Percentiles rank a stretch among this genome's conserved stretches.
phyloP scores from a whole-genome alignment of 1,139 yeast species.

The Blastobotrys illinoisensis region DNA sequence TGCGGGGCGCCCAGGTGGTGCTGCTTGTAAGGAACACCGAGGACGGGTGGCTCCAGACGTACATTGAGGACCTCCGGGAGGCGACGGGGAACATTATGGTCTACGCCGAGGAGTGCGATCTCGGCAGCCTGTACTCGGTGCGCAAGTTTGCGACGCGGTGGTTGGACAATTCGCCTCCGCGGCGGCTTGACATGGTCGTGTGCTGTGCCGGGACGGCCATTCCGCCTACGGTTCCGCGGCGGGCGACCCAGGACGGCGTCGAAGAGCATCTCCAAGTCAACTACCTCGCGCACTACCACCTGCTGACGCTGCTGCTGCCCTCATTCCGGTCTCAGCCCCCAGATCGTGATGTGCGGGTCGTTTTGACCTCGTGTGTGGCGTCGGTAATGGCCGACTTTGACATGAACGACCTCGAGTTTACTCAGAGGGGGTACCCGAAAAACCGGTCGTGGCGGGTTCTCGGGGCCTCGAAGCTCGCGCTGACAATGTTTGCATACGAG shows the following conservation, averaged over 20 bases:
- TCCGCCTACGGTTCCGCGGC: slow-evolving; percentile 60
- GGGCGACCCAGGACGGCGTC: slow-evolving; percentile 69
- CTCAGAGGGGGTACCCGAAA: slow-evolving; percentile 52
- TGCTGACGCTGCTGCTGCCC: slow-evolving; percentile 73
- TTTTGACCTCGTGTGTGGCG: slow-evolving; percentile 69
- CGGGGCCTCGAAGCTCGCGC: slow-evolving; percentile 74
- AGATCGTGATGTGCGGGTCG: slow-evolving; percentile 83
- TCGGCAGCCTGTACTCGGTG: slow-evolving; percentile 67
- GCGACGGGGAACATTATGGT: slow-evolving; percentile 64
- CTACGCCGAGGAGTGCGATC: slow-evolving; percentile 84
- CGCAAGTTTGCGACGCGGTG: slow-evolving; percentile 90
- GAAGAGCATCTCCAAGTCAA: slow-evolving; percentile 82
- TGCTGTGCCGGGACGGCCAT: slow-evolving; percentile 82
- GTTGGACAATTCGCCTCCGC: slow-evolving; percentile 87
- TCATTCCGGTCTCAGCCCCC: slow-evolving; percentile 84
- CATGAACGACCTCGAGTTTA: slow-evolving; percentile 63
- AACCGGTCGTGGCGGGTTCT: slow-evolving; percentile 66
- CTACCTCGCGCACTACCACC: slow-evolving; percentile 73
- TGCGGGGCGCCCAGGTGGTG: slow-evolving; percentile 80
- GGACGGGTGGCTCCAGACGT: slow-evolving; percentile 77
- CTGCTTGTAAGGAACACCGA: slow-evolving; percentile 51
- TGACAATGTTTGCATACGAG: slow-evolving; percentile 69
- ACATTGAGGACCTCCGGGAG: slow-evolving; percentile 69
- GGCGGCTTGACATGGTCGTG: slow-evolving; percentile 81
- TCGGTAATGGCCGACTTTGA: slow-evolving; percentile 69